Percentiles rank a stretch among this genome's conserved stretches.
Evolutionary conservation across 768 basidiomycete genomes (phyloP).

Genomic region (Amanita pseudoporphyria): DNA sequence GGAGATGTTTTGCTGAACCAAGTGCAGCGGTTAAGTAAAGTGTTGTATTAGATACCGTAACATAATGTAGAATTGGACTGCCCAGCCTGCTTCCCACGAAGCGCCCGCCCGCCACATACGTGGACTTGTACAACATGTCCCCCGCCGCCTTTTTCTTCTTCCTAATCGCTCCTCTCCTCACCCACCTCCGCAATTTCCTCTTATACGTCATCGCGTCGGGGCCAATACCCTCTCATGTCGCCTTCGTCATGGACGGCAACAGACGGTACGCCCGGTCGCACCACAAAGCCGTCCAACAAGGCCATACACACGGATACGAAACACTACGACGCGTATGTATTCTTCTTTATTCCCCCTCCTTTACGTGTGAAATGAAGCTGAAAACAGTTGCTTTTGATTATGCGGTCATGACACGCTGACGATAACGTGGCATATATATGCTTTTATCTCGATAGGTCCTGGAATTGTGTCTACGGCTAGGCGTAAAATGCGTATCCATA

Average conservation of each 20-base stretch:
- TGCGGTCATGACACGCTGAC: no score
- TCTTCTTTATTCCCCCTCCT: not conserved
- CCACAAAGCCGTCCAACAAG: slow-evolving; percentile 58
- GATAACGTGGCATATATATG: not conserved
- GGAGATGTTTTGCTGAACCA: slow-evolving; percentile 85
- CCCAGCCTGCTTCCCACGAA: slow-evolving; percentile 2
- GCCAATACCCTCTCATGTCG: slow-evolving; percentile 83
- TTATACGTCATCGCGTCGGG: slow-evolving; percentile 67
- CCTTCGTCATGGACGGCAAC: slow-evolving; percentile 98
- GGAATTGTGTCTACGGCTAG: slow-evolving; percentile 75
- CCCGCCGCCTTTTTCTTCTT: slow-evolving; percentile 1
- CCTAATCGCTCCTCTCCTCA: not conserved
- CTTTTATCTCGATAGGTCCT: slow-evolving; percentile 48
- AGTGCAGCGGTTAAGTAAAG: slow-evolving; percentile 84
- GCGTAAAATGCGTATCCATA: slow-evolving; percentile 78
- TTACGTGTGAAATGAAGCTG: not conserved
- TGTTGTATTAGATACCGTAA: slow-evolving; percentile 59
- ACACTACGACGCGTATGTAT: slow-evolving; percentile 65
- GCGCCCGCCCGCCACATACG: no score
- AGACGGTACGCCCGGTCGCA: slow-evolving; percentile 74
- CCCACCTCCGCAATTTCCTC: slow-evolving; percentile 32
- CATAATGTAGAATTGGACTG: slow-evolving; percentile 2
- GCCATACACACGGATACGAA: slow-evolving; percentile 79
- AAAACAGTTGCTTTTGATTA: slow-evolving; percentile 1
- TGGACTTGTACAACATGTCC: not conserved